A percentile compares a stretch with the other conserved stretches of the same genome.
Evolutionary conservation across 2,329 filamentous ascomycete genomes (phyloP).

Genomic region (Coniella lustricola): DNA sequence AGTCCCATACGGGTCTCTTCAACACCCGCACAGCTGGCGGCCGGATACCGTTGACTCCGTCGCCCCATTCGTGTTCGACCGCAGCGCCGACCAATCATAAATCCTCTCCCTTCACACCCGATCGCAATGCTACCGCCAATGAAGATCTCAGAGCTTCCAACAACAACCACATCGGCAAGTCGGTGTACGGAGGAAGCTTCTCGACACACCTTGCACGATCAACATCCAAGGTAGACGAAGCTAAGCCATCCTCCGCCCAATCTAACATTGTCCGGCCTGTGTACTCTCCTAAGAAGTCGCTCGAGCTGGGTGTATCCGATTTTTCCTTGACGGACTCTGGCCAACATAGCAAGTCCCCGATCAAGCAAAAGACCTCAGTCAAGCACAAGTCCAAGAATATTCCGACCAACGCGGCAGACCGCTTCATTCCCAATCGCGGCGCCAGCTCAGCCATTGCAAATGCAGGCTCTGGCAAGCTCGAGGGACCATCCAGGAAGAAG

Average conservation of each 20-base stretch:
- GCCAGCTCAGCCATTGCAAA: constrained; percentile 85
- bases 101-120: constrained; percentile 74
- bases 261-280: constrained; percentile 80
- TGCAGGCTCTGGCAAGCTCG: constrained; percentile 75
- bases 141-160: constrained; percentile 43
- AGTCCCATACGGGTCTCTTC: constrained; percentile 91
- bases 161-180: constrained; percentile 40
- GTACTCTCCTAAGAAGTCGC: constrained; percentile 69
- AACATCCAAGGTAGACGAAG: constrained; percentile 60
- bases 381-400: constrained; percentile 68
- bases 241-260: constrained; percentile 83
- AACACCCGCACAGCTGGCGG: constrained; percentile 87
- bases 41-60: constrained; percentile 90
- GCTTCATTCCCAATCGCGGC: constrained; percentile 91
- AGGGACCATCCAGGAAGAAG: constrained; percentile 60
- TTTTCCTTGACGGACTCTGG: constrained; percentile 86
- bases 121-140: constrained; percentile 45
- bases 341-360: constrained; percentile 50
- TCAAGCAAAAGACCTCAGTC: constrained; percentile 39
- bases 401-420: constrained; percentile 72
- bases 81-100: constrained; percentile 45
- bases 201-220: constrained; percentile 71
- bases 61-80: constrained; percentile 60
- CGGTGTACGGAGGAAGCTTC: constrained; percentile 74
- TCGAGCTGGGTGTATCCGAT: constrained; percentile 89